These are phyloP conservation scores for Fermentozyma sake DNA, from an alignment of 1,139 yeast species.

Conservation along the genomic window DNA sequence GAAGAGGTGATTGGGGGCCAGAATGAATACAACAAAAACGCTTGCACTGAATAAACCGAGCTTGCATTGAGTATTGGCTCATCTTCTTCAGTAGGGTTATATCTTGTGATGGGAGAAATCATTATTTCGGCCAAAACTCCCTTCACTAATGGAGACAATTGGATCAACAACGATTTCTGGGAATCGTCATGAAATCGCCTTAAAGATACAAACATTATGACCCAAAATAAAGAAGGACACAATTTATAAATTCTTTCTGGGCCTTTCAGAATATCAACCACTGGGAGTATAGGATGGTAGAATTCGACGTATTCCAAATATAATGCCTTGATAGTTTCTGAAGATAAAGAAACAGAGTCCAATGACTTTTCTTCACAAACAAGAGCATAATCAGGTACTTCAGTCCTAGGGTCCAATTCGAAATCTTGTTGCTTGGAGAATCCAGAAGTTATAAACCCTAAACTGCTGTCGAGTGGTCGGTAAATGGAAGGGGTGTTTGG, in stretches of 20 bases:
- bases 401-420: conserved; percentile 1
- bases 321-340: conserved; percentile 60
- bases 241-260: conserved; percentile 74
- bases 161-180: conserved; percentile 39
- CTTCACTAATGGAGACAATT: conserved; percentile 66
- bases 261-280: conserved; percentile 76
- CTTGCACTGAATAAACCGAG: conserved; percentile 93
- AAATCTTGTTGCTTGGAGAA: conserved; percentile 11
- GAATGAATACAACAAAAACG: conserved; percentile 77
- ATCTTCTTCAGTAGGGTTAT: conserved; percentile 68
- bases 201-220: conserved; percentile 77
- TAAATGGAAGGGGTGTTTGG: conserved; percentile 33
- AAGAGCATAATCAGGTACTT: conserved; percentile 37
- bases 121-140: conserved; percentile 81
- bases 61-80: conserved; percentile 83
- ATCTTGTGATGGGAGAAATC: conserved; percentile 83
- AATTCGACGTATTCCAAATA: conserved; percentile 65
- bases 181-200: conserved; percentile 48
- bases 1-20: conserved; percentile 98
- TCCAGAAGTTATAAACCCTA: too few relatives aligned
- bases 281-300: conserved; percentile 84
- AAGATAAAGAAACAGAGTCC: conserved; percentile 58
- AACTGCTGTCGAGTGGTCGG: too few relatives aligned
- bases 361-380: conserved; percentile 62
- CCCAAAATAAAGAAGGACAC: conserved; percentile 93